Percentiles rank a stretch among this genome's conserved stretches.
phyloP scores from a whole-genome alignment of 352 stramenopile genomes.

The Globisporangium iwayamae region DNA sequence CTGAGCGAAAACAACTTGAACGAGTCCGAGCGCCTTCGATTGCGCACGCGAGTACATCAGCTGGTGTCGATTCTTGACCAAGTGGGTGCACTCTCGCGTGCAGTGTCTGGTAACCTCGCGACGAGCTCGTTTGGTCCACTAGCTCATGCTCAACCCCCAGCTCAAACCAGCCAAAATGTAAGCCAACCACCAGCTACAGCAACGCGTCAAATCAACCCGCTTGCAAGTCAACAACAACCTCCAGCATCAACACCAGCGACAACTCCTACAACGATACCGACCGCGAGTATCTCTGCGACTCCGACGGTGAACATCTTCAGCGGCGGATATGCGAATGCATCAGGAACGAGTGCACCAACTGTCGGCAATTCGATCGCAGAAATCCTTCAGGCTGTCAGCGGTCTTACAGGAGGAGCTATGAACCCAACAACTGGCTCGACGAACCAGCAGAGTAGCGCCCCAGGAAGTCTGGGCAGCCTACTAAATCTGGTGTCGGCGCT shows the following conservation, averaged over 20 bases:
- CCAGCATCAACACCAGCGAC: not conserved
- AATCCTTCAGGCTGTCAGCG: slow-evolving; percentile 10
- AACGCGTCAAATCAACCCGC: not conserved
- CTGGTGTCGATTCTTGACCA: slow-evolving; percentile 22
- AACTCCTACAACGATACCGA: not conserved
- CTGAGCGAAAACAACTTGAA: slow-evolving; percentile 25
- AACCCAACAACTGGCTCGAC: not conserved
- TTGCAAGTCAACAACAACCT: not conserved
- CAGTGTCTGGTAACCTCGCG: slow-evolving; percentile 15
- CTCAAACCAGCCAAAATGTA: not conserved
- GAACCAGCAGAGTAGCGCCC: not conserved
- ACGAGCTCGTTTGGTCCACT: slow-evolving; percentile 15
- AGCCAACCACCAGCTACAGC: not conserved
- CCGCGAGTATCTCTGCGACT: not conserved
- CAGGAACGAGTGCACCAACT: not conserved
- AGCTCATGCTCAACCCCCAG: not conserved
- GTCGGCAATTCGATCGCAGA: slow-evolving; percentile 16
- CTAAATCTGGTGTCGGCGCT: slow-evolving; percentile 17
- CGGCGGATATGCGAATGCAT: not conserved
- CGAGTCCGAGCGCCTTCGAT: slow-evolving; percentile 17
- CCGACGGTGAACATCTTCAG: slow-evolving; percentile 17
- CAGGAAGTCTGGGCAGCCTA: slow-evolving; percentile 1
- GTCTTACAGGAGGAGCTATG: not conserved
- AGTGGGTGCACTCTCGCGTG: slow-evolving; percentile 11
- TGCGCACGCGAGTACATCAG: slow-evolving; percentile 22